phyloP scores from a whole-genome alignment of 2,329 filamentous ascomycete genomes.

The Pezicula neosporulosa region DNA sequence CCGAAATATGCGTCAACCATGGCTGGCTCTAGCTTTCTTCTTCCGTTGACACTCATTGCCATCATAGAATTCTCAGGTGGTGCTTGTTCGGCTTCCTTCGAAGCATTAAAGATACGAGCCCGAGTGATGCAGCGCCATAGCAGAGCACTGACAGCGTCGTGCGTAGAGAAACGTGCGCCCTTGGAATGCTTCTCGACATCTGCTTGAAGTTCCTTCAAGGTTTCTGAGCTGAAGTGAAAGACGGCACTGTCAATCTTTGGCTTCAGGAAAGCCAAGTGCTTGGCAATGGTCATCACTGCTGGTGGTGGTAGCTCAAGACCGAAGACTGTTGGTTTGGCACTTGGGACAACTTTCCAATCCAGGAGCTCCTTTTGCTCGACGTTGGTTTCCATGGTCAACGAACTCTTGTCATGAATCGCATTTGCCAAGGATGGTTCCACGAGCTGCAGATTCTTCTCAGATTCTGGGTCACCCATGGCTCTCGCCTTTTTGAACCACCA shows the following conservation, averaged over 20 bases:
- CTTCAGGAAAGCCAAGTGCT: conserved; percentile 1
- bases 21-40: conserved; percentile 3
- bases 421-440: neutral
- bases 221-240: conserved; percentile 1
- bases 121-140: conserved; percentile 5
- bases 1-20: conserved; percentile 3
- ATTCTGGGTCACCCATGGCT: neutral
- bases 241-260: conserved; percentile 1
- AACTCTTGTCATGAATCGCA: conserved; percentile 1
- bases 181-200: conserved; percentile 1
- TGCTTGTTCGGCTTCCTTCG: neutral
- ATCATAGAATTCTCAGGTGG: neutral
- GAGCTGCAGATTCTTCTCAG: neutral
- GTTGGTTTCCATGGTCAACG: neutral
- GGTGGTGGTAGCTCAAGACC: neutral
- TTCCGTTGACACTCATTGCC: conserved; percentile 2
- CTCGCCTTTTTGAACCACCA: conserved; percentile 6
- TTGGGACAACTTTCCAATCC: conserved; percentile 6
- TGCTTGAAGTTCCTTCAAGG: neutral
- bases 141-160: conserved; percentile 4
- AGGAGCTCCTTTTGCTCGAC: neutral
- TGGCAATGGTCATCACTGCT: conserved; percentile 1
- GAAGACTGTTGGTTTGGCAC: conserved; percentile 1
- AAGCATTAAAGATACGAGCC: conserved; percentile 1
- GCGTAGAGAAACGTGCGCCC: neutral